Percentiles rank a stretch among this genome's conserved stretches.
Conservation (phyloP, 345 rosid species). For the Arabidopsis arenosa region DNA sequence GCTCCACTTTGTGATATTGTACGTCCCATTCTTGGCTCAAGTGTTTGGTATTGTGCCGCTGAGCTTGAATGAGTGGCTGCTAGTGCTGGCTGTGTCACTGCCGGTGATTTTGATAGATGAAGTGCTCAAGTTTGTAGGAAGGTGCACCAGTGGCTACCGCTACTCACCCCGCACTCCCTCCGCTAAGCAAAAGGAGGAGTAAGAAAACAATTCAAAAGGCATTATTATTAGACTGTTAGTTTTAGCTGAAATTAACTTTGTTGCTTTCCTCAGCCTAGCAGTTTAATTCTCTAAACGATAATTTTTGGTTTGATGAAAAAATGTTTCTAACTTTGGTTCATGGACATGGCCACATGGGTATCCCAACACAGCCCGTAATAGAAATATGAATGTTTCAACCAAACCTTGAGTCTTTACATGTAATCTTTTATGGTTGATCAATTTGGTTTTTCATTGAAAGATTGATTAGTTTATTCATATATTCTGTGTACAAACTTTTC, state of each 20-base stretch:
- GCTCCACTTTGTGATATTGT: constrained; percentile 84
- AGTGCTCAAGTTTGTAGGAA: constrained; percentile 79
- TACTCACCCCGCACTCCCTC: constrained; percentile 38
- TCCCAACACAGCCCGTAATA: no score
- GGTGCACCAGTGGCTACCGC: constrained; percentile 57
- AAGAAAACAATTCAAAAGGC: constrained; percentile 7
- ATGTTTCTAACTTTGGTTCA: no score
- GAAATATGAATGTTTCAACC: no score
- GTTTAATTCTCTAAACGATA: no score
- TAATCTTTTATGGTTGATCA: no score
- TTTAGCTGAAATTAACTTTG: constrained; percentile 32
- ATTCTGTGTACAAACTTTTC: no score
- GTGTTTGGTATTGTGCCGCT: constrained; percentile 87
- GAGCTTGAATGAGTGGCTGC: constrained; percentile 86
- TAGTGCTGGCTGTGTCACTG: constrained; percentile 76
- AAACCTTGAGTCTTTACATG: no score
- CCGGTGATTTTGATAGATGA: constrained; percentile 92
- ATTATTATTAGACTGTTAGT: constrained; percentile 20
- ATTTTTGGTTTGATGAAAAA: no score
- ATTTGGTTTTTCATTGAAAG: no score
- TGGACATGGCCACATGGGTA: no score
- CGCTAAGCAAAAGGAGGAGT: constrained; percentile 59
- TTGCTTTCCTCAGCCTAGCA: background rate
- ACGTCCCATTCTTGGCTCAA: constrained; percentile 89
- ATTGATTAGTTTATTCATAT: no score